A percentile compares a stretch with the other conserved stretches of the same genome.
These are phyloP conservation scores for Gaillardinia entomophila DNA, from an alignment of 805 yeast genomes.

Conservation along the genomic window DNA sequence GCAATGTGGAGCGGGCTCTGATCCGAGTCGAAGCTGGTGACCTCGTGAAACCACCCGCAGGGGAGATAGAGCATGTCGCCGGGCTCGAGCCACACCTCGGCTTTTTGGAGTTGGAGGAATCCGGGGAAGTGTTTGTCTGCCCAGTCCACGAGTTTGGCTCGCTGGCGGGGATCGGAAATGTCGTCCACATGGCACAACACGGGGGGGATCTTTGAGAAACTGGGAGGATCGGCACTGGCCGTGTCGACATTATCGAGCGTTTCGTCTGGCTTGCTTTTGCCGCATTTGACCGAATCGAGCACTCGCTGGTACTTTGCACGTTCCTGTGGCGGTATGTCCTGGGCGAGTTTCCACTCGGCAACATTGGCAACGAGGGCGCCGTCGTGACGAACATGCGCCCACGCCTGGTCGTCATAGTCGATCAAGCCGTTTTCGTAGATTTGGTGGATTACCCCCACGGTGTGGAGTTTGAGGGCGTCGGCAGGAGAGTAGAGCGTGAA, in stretches of 20 bases:
- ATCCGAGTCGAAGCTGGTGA: conserved; percentile 51
- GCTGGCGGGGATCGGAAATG: conserved; percentile 22
- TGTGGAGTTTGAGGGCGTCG: conserved; percentile 53
- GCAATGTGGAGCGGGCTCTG: conserved; percentile 47
- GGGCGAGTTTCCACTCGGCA: conserved; percentile 37
- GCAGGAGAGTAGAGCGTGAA: conserved; percentile 64
- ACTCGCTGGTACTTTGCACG: neutral
- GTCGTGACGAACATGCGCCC: conserved; percentile 59
- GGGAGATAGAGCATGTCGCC: conserved; percentile 70
- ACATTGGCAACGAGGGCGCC: conserved; percentile 52
- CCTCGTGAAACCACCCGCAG: conserved; percentile 82
- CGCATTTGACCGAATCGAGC: neutral
- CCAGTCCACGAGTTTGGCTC: conserved; percentile 22
- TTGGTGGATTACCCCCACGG: conserved; percentile 55
- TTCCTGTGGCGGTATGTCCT: conserved; percentile 2
- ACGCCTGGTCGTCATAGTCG: conserved; percentile 51
- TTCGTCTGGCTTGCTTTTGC: too few species aligned
- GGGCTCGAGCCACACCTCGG: conserved; percentile 45
- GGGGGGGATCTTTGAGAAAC: conserved; percentile 63
- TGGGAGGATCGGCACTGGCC: conserved; percentile 53
- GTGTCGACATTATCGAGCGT: too few species aligned
- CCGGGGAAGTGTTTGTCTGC: conserved; percentile 45
- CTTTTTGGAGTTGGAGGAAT: conserved; percentile 34
- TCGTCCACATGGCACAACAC: conserved; percentile 56
- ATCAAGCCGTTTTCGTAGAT: conserved; percentile 61